Conservation (phyloP, 257 asterid genomes). For the Solanum clarkiae region DNA sequence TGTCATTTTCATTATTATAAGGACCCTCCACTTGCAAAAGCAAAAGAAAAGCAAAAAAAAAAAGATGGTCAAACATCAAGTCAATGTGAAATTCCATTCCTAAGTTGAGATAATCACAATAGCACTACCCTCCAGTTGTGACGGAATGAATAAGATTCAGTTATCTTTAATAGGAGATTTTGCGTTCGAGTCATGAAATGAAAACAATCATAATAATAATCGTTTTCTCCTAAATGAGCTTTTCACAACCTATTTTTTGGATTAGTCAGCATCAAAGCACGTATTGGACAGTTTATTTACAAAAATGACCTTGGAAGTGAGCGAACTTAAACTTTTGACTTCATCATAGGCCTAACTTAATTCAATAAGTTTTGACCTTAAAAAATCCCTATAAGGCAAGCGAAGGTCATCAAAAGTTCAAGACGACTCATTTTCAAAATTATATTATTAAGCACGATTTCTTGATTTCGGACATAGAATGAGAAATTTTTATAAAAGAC, state of each 20-base stretch:
- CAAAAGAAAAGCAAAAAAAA: background rate
- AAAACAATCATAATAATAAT: background rate
- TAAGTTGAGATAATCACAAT: background rate
- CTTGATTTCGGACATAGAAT: background rate
- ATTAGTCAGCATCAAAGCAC: rapidly evolving
- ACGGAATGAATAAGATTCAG: background rate
- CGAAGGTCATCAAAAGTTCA: background rate
- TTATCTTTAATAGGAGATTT: background rate
- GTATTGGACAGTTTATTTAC: background rate
- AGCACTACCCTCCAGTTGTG: background rate
- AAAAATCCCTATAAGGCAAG: background rate
- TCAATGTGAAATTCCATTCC: background rate
- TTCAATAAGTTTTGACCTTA: background rate
- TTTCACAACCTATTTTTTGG: rapidly evolving
- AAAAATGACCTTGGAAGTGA: background rate
- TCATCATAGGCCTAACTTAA: background rate
- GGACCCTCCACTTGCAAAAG: background rate
- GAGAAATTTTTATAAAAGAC: background rate
- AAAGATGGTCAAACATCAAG: background rate
- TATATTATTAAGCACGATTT: background rate
- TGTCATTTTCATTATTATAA: background rate
- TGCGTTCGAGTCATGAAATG: background rate
- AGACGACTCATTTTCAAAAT: rapidly evolving
- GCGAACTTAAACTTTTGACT: background rate
- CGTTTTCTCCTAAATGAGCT: rapidly evolving